Evolutionary conservation across 768 basidiomycete species (phyloP).

Genomic region (Pulveroboletus sp.): DNA sequence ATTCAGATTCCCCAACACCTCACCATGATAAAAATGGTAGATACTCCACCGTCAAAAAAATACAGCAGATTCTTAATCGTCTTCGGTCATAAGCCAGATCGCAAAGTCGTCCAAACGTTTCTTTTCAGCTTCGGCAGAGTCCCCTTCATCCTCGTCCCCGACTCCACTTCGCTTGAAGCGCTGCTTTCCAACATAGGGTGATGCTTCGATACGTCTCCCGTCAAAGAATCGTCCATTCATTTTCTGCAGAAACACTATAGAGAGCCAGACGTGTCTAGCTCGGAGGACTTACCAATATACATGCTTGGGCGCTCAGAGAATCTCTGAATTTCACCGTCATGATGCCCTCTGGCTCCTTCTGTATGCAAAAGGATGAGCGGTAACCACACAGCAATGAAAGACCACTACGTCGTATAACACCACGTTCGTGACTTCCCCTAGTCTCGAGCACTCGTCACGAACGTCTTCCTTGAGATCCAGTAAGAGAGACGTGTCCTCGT

Average conservation of each 20-base stretch:
- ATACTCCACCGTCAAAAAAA: not conserved
- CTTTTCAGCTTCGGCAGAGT: conserved; percentile 73
- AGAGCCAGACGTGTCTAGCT: not conserved
- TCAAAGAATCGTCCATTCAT: conserved; percentile 94
- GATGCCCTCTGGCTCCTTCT: conserved; percentile 91
- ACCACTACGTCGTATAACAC: conserved; percentile 86
- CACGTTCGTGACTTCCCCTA: conserved; percentile 95
- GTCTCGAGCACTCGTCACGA: conserved; percentile 80
- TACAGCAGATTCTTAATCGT: conserved; percentile 40
- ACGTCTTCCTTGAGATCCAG: conserved; percentile 97
- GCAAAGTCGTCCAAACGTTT: conserved; percentile 85
- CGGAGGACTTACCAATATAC: conserved; percentile 60
- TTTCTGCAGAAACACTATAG: conserved; percentile 48
- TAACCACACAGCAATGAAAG: not conserved
- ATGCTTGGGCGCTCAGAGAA: conserved; percentile 88
- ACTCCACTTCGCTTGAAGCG: conserved; percentile 72
- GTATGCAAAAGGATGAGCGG: conserved; percentile 8
- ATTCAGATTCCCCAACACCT: not conserved
- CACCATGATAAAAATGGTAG: not conserved
- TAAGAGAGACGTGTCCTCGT: conserved; percentile 77
- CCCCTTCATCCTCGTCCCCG: conserved; percentile 57
- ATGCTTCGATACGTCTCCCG: conserved; percentile 77
- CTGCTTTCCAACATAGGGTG: conserved; percentile 76
- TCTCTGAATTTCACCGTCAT: conserved; percentile 98
- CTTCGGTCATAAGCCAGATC: conserved; percentile 79